Conservation (phyloP, 2,329 filamentous ascomycete genomes). For the Pseudophaeomoniella oleicola region DNA sequence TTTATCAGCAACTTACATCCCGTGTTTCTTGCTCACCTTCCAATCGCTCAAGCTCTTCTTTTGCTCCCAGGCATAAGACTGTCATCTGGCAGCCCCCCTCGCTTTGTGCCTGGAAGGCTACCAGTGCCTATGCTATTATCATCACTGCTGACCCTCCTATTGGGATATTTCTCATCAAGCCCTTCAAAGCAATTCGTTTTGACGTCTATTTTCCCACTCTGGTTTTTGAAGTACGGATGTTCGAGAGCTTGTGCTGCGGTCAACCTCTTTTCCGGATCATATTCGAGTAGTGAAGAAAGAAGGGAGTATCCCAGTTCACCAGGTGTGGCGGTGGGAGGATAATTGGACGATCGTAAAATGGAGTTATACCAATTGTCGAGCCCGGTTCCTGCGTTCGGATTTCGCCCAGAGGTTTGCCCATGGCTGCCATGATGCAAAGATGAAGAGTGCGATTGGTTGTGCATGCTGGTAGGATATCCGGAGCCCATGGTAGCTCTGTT, state of each 20-base stretch:
- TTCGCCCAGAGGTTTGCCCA: conserved; percentile 19
- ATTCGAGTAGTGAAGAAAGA: conserved; percentile 71
- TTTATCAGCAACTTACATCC: no score
- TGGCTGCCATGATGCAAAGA: conserved; percentile 23
- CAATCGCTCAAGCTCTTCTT: no score
- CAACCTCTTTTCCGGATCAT: conserved; percentile 77
- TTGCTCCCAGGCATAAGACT: conserved; percentile 33
- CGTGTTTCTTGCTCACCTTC: no score
- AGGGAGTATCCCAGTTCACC: conserved; percentile 69
- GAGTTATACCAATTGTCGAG: conserved; percentile 71
- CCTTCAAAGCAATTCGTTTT: conserved; percentile 83
- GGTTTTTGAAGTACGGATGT: conserved; percentile 70
- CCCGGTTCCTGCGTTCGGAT: conserved; percentile 37
- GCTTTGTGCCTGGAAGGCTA: conserved; percentile 80
- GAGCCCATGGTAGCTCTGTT: not conserved
- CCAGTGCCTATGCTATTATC: conserved; percentile 90
- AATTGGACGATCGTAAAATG: conserved; percentile 47
- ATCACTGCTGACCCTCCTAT: conserved; percentile 79
- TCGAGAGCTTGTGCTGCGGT: conserved; percentile 80
- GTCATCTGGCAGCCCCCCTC: conserved; percentile 75
- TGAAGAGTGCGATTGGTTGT: conserved; percentile 16
- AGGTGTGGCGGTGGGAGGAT: conserved; percentile 35
- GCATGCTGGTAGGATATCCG: not conserved
- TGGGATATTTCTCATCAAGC: conserved; percentile 74
- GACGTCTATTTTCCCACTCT: conserved; percentile 28